Evolutionary conservation across 2,329 filamentous ascomycete species (phyloP), one percentile per base, ranked within the genome.

Genomic region (Myriangium duriaei): DNA sequence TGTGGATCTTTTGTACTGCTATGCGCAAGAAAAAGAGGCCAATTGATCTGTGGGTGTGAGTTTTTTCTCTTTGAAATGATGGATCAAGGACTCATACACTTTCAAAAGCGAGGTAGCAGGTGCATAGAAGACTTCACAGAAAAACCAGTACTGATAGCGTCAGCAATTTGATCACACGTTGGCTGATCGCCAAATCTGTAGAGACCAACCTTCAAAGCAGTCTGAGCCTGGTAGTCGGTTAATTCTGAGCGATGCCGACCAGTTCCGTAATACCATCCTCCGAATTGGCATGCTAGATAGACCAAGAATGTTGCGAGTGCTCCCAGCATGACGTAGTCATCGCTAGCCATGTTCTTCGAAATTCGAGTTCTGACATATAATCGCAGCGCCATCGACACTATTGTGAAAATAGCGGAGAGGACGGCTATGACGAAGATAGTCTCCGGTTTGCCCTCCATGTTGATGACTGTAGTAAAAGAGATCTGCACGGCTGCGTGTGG

Each of bases 51-150:
- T n/a, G n/a, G n/a, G n/a, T n/a, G n/a, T n/a, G n/a, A n/a, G n/a
- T n/a, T n/a, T n/a, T n/a, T n/a, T n/a, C n/a, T n/a, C n/a, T n/a
- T n/a, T n/a, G n/a, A n/a, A n/a, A n/a, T n/a, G n/a, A n/a, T n/a
- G n/a, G n/a, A n/a, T n/a, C n/a, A n/a, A n/a, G n/a, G n/a, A n/a
- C n/a, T n/a, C n/a, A 64, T 26, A 65, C 24, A 71, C 57, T 42
- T 71, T 71, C 31, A 69, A 58, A 11, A 66, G 50, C 29, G 62
- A 58, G 16, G 61, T 68, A 5, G 62, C 58, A 38, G 68, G 48
- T 5, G 67, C 62, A 48, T 74, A 74, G 44, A 65, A 63, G n/a
- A 68, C 53, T 46, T 73, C 69, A 44, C 67, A 69, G 17, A 73
- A 60, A 56, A 67, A 74, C 68, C 68, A 74, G 45, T 54, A 61